These are phyloP conservation scores for Linnemannia elongata DNA, from an alignment of 192 early-diverging fungal genomes.

Conservation along the genomic window DNA sequence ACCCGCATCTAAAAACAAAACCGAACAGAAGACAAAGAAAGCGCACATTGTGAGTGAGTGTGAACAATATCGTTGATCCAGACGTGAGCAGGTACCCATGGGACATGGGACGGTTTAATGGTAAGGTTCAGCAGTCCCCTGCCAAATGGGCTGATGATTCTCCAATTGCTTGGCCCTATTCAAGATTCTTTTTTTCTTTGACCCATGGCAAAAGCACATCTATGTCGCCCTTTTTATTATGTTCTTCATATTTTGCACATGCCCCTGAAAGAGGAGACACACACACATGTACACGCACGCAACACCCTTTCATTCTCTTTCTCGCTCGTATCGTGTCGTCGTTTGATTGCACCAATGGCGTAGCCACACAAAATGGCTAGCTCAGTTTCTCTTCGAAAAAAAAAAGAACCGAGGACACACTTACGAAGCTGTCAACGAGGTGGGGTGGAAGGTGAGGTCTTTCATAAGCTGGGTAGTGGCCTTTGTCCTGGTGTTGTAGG, in stretches of 20 bases:
- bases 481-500: slow-evolving; percentile 72
- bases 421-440: slow-evolving; percentile 60
- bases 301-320: not conserved
- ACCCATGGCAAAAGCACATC: slow-evolving; percentile 16
- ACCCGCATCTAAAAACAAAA: slow-evolving; percentile 71
- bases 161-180: not conserved
- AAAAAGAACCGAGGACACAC: slow-evolving; percentile 7
- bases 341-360: not conserved
- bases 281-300: not conserved
- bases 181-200: not conserved
- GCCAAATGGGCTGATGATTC: not conserved
- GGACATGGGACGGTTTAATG: not conserved
- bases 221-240: slow-evolving; percentile 12
- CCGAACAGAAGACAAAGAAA: not conserved
- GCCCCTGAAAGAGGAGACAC: not conserved
- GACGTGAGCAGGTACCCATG: not conserved
- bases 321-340: not conserved
- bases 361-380: not conserved
- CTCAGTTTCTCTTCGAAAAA: slow-evolving; percentile 14
- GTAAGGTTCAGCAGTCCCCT: slow-evolving; percentile 38
- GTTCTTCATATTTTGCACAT: slow-evolving; percentile 49
- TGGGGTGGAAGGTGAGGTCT: slow-evolving; percentile 76
- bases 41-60: not conserved
- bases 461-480: slow-evolving; percentile 66
- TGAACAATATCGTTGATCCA: not conserved